Percentiles rank a stretch among this genome's conserved stretches.
Conservation (phyloP, 306 rosid species). For the Sindora glabra region DNA sequence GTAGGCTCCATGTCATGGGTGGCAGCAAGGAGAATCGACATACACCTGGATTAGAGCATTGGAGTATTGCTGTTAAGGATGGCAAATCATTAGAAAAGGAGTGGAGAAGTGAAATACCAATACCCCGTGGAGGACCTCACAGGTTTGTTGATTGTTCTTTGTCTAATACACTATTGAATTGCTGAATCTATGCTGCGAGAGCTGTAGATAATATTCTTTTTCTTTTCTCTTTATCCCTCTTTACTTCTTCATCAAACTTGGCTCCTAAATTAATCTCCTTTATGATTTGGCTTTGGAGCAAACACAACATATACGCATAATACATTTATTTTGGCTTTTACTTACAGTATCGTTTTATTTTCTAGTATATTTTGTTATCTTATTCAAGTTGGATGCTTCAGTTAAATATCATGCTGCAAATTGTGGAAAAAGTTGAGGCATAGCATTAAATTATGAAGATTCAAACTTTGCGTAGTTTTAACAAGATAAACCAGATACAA, state of each 20-base stretch:
- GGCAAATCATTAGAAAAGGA: conserved; percentile 70
- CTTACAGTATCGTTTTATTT: not conserved
- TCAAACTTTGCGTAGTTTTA: not conserved
- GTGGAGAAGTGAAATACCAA: conserved; percentile 77
- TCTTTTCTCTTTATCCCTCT: not conserved
- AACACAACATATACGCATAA: too few relatives aligned
- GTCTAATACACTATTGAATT: not conserved
- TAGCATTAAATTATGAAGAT: not conserved
- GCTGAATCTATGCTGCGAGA: not conserved
- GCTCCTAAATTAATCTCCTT: not conserved
- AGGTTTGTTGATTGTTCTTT: conserved; percentile 38
- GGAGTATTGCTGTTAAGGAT: conserved; percentile 89
- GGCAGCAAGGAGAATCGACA: conserved; percentile 97
- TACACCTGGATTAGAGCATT: conserved; percentile 85
- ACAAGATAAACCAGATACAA: not conserved
- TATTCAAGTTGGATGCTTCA: not conserved
- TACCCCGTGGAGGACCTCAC: conserved; percentile 98
- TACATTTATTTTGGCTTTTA: too few relatives aligned
- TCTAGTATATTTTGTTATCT: not conserved
- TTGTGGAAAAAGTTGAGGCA: not conserved
- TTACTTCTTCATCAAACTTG: not conserved
- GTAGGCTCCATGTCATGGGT: conserved; percentile 97
- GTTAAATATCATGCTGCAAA: not conserved
- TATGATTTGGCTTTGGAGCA: too few relatives aligned
- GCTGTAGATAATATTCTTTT: not conserved